Conservation (phyloP, 2,329 filamentous ascomycete species). For the Penicillium verrucosum region DNA sequence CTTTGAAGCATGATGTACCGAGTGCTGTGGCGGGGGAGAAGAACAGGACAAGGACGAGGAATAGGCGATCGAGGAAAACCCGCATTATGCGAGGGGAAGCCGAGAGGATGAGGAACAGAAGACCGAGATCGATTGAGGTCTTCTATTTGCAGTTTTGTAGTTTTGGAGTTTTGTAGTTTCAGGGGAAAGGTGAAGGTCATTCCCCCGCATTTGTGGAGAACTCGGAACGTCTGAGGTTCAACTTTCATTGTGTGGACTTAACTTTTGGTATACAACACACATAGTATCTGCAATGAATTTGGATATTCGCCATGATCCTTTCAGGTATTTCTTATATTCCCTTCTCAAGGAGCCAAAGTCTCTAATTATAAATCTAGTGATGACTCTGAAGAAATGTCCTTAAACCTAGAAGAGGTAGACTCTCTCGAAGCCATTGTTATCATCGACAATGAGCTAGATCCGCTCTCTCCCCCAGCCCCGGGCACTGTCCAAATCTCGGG, state of each 20-base stretch:
- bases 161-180: neutral
- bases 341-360: neutral
- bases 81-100: conserved; percentile 20
- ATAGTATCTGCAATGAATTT: neutral
- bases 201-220: conserved; percentile 10
- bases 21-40: conserved; percentile 22
- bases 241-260: too few relatives aligned
- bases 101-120: conserved; percentile 14
- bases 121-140: neutral
- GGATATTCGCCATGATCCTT: neutral
- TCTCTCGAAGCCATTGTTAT: conserved; percentile 50
- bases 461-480: conserved; percentile 48
- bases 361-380: neutral
- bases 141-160: neutral
- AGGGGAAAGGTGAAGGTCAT: neutral
- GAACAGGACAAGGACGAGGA: conserved; percentile 20
- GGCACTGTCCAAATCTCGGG: conserved; percentile 45
- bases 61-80: conserved; percentile 12
- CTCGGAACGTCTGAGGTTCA: neutral
- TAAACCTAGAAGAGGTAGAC: conserved; percentile 42
- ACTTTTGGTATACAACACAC: neutral
- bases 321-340: neutral
- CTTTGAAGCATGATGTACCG: conserved; percentile 71
- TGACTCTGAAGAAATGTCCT: conserved; percentile 8
- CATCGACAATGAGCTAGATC: conserved; percentile 56